Conservation (phyloP, 176 grass and related monocot species). For the Otatea glauca region DNA sequence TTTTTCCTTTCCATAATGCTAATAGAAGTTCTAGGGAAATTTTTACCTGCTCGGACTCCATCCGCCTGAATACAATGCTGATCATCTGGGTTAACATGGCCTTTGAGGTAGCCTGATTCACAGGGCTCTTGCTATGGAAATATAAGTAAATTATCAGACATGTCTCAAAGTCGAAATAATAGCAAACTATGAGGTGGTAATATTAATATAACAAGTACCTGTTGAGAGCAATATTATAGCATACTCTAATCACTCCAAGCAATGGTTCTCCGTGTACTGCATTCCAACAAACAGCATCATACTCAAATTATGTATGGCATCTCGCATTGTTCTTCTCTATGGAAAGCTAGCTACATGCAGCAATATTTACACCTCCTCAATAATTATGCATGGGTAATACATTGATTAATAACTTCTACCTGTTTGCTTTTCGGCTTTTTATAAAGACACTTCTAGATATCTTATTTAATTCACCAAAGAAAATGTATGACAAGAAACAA, state of each 20-base stretch:
- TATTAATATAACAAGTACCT: conserved; percentile 64
- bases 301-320: conserved; percentile 31
- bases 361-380: conserved; percentile 18
- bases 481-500: conserved; percentile 30
- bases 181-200: conserved; percentile 30
- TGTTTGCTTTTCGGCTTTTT: conserved; percentile 26
- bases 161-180: conserved; percentile 36
- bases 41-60: conserved; percentile 86
- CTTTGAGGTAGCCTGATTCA: conserved; percentile 99
- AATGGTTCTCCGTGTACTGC: conserved; percentile 97
- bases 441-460: not conserved
- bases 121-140: conserved; percentile 87
- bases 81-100: conserved; percentile 99
- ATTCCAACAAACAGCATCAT: conserved; percentile 47
- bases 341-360: conserved; percentile 25
- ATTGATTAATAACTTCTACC: not conserved
- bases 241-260: conserved; percentile 98
- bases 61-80: conserved; percentile 94
- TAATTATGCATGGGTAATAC: conserved; percentile 6
- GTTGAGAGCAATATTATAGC: conserved; percentile 99
- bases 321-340: conserved; percentile 23
- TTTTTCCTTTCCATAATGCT: conserved; percentile 22
- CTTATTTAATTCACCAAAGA: conserved; percentile 15
- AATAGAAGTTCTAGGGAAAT: conserved; percentile 26
- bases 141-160: conserved; percentile 47